Evolutionary conservation across 495 filamentous ascomycete species (phyloP), one percentile per base, ranked within the genome.

Genomic region (Tuber melanosporum): DNA sequence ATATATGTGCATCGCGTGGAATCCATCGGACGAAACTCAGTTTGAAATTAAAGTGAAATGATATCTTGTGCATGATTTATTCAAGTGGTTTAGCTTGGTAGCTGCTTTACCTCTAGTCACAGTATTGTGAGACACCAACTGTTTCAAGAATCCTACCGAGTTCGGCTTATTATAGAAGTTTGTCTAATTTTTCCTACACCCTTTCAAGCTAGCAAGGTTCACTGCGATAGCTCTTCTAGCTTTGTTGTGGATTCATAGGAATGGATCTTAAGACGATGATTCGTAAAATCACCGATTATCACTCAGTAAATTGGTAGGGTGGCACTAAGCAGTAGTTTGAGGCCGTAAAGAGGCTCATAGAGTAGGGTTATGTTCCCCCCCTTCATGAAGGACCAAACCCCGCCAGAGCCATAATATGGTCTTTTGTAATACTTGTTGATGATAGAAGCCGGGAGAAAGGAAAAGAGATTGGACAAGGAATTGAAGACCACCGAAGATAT

Each of bases 31-130:
- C 8, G 42, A 42, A 42, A 42, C 42, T 42, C 4, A 42, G 0
- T 42, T 42, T 8, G 8, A 36, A 14, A 32, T 0, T 12, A 32
- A 32, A 66, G n/a, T 36, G 57, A 66, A 66, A 66, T 66, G 57
- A 66, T 66, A 66, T 66, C 5, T 66, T 66, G 57, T 66, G n/a
- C 57, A 32, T 66, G 57, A 66, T 66, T 66, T 17, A 66, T 66
- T 66, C 57, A 66, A 66, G 57, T 66, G 17, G 57, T 32, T 32
- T 66, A 36, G 14, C 57, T 17, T 10, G n/a, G 57, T 15, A 17
- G 57, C 57, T 4, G 4, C 26, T 8, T 32, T 26, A 6, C 17
- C 57, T 17, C 26, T 1, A 26, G 26, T 36, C 10, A 32, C 3
- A 32, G 32, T 32, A 32, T 32, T 32, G 32, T 32, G 32, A 22